These are phyloP conservation scores for Brassica napus DNA, from an alignment of 345 rosid genomes.

Conservation along the genomic window Da-Ae NC_063443.1:18327501-18328000, in stretches of 20 bases:
- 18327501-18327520: not conserved
- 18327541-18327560: slow-evolving; percentile 8
- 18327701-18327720: slow-evolving; percentile 89
- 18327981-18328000: slow-evolving; percentile 50
- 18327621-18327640: slow-evolving; percentile 12
- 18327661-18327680: slow-evolving; percentile 20
- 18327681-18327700: slow-evolving; percentile 41
- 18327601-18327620: not conserved
- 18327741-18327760: slow-evolving; percentile 72
- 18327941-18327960: slow-evolving; percentile 53
- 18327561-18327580: not conserved
- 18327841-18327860: not conserved
- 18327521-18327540: not conserved
- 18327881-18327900: slow-evolving; percentile 15
- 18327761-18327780: slow-evolving; percentile 88
- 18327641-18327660: slow-evolving; percentile 3
- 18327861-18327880: not conserved
- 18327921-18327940: slow-evolving; percentile 65
- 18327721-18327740: slow-evolving; percentile 62
- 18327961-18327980: slow-evolving; percentile 53
- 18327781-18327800: slow-evolving; percentile 89
- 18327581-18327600: not conserved
- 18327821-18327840: not conserved
- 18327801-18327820: slow-evolving; percentile 15
- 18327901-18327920: slow-evolving; percentile 39